These are phyloP conservation scores for Penicillium sp. DNA, from an alignment of 2,329 filamentous ascomycete species.

Conservation along the genomic window DNA sequence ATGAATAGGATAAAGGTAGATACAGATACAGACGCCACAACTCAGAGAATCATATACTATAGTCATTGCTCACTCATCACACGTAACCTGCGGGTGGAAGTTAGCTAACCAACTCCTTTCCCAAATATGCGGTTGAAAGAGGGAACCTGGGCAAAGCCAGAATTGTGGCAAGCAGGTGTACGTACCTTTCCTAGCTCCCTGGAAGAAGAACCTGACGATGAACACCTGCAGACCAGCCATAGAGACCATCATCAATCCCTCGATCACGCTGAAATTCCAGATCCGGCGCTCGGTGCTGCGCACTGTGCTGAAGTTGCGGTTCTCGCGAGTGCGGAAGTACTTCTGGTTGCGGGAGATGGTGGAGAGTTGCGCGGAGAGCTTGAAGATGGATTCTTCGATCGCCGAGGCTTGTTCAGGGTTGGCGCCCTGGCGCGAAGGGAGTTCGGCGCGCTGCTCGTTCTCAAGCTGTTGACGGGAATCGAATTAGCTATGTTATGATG, in stretches of 20 bases:
- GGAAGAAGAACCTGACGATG: slow-evolving; percentile 98
- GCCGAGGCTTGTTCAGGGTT: slow-evolving; percentile 85
- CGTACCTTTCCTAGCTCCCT: slow-evolving; percentile 73
- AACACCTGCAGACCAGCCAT: slow-evolving; percentile 98
- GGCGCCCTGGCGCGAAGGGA: slow-evolving; percentile 87
- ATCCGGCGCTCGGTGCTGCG: slow-evolving; percentile 94
- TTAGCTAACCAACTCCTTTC: neutral
- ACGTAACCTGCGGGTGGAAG: slow-evolving; percentile 36
- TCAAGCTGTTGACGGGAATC: slow-evolving; percentile 69
- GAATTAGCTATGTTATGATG: neutral
- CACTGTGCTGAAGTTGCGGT: slow-evolving; percentile 98
- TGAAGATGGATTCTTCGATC: slow-evolving; percentile 93
- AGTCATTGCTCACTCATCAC: slow-evolving; percentile 40
- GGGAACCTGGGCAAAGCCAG: neutral
- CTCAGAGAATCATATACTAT: slow-evolving; percentile 35
- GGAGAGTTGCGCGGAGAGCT: slow-evolving; percentile 88
- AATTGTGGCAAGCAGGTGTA: slow-evolving; percentile 12
- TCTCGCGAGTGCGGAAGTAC: slow-evolving; percentile 98
- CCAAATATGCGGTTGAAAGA: neutral
- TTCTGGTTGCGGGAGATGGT: slow-evolving; percentile 97
- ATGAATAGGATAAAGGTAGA: slow-evolving; percentile 21
- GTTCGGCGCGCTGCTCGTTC: slow-evolving; percentile 79
- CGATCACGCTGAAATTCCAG: slow-evolving; percentile 95
- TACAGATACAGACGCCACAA: slow-evolving; percentile 30
- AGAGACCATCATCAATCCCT: slow-evolving; percentile 85